Evolutionary conservation across 768 basidiomycete species (phyloP).

Genomic region (Mycena epipterygia): DNA sequence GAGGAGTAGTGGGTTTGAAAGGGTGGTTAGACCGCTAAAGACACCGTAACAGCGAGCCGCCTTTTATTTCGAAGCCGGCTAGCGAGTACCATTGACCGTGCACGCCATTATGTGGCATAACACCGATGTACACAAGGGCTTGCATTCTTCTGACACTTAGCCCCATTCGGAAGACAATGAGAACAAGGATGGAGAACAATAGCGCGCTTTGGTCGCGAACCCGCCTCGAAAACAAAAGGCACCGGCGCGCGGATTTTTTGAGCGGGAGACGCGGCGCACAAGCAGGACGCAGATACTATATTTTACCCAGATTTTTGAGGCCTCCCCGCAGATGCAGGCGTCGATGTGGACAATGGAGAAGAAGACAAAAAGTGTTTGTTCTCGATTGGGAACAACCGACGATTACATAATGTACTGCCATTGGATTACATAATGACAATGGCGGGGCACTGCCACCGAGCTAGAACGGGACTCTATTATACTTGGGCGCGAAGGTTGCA

Average conservation of each 20-base stretch:
- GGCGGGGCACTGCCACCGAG: too few species aligned
- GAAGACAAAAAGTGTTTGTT: conserved; percentile 16
- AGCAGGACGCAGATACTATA: not conserved
- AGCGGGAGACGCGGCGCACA: not conserved
- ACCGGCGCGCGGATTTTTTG: not conserved
- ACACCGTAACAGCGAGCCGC: not conserved
- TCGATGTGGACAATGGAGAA: not conserved
- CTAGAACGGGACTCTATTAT: too few species aligned
- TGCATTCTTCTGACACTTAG: conserved; percentile 20
- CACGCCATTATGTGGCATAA: conserved; percentile 30
- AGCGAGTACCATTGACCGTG: not conserved
- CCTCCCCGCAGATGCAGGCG: not conserved
- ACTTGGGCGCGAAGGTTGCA: not conserved
- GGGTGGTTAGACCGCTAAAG: conserved; percentile 14
- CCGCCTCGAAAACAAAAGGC: conserved; percentile 1
- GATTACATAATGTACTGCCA: not conserved
- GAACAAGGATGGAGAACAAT: conserved; percentile 36
- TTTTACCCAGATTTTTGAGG: not conserved
- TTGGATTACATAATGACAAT: too few species aligned
- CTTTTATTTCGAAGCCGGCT: conserved; percentile 26
- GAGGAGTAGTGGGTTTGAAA: conserved; percentile 10
- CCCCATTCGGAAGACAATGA: conserved; percentile 36
- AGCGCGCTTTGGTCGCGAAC: conserved; percentile 4
- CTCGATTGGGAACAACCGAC: not conserved
- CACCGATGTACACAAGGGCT: conserved; percentile 22